A percentile compares a stretch with the other conserved stretches of the same genome.
Evolutionary conservation across 768 basidiomycete genomes (phyloP).

Genomic region (Termitomyces sp.): DNA sequence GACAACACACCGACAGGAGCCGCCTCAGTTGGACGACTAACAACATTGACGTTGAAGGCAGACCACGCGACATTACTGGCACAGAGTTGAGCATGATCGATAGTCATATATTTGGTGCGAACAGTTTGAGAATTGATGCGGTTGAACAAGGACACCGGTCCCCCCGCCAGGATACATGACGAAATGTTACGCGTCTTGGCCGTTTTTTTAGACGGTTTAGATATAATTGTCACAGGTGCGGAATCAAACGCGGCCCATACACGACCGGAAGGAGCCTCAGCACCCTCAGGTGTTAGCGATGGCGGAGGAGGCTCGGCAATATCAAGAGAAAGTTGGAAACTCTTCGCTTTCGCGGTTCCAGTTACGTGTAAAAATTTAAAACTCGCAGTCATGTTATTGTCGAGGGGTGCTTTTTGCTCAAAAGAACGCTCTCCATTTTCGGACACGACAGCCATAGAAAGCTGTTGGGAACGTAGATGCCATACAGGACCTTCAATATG

Average conservation of each 20-base stretch:
- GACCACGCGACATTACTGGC: conserved; percentile 93
- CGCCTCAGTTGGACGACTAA: conserved; percentile 64
- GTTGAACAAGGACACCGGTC: conserved; percentile 90
- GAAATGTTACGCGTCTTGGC: conserved; percentile 91
- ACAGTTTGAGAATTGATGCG: conserved; percentile 96
- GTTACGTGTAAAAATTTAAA: conserved; percentile 92
- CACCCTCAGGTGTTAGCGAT: conserved; percentile 37
- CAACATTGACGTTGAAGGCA: conserved; percentile 89
- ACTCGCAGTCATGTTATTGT: conserved; percentile 79
- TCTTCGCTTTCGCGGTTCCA: conserved; percentile 84
- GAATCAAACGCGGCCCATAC: conserved; percentile 92
- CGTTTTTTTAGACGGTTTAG: conserved; percentile 96
- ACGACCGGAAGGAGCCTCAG: conserved; percentile 50
- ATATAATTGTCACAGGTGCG: conserved; percentile 89
- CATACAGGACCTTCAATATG: conserved; percentile 86
- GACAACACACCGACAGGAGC: conserved; percentile 59
- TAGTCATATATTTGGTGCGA: conserved; percentile 95
- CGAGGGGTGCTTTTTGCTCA: conserved; percentile 79
- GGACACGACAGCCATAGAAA: conserved; percentile 82
- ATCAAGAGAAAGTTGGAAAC: conserved; percentile 80
- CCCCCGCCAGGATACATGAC: conserved; percentile 84
- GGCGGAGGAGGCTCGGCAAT: conserved; percentile 70
- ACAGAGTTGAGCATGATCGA: conserved; percentile 76
- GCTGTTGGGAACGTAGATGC: conserved; percentile 75
- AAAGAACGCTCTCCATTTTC: conserved; percentile 79